Evolutionary conservation across 192 early-diverging fungal species (phyloP).

Genomic region (Rhizophlyctis rosea): DNA sequence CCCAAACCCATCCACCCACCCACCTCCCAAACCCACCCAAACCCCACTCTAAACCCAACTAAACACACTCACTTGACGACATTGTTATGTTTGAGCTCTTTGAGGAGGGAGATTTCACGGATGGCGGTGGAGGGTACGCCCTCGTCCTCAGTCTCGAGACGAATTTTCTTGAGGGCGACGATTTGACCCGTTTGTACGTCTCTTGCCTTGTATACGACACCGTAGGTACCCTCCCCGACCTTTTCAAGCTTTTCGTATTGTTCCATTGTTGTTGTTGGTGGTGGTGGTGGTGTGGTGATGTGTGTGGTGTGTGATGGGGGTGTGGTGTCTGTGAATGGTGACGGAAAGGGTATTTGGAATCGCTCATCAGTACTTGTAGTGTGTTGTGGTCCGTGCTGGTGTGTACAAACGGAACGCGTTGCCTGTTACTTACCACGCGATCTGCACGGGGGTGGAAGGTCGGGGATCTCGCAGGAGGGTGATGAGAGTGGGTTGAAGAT

Average conservation of each 20-base stretch:
- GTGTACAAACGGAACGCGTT: too few species aligned
- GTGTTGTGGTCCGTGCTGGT: too few species aligned
- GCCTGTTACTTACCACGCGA: too few species aligned
- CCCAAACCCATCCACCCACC: background rate
- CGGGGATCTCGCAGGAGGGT: too few species aligned
- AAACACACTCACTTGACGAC: constrained; percentile 56
- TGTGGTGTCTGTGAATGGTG: too few species aligned
- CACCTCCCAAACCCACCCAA: too few species aligned
- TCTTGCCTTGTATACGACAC: constrained; percentile 77
- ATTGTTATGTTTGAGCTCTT: constrained; percentile 91
- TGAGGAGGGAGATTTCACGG: constrained; percentile 96
- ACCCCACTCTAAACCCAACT: background rate
- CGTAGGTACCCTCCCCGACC: constrained; percentile 97
- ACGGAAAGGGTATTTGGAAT: too few species aligned
- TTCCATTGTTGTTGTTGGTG: constrained; percentile 14
- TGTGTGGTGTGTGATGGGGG: too few species aligned
- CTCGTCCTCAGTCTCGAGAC: constrained; percentile 71
- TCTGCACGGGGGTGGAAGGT: too few species aligned
- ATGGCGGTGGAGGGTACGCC: constrained; percentile 97
- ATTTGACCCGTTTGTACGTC: constrained; percentile 73
- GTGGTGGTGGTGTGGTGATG: too few species aligned
- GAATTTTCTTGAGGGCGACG: constrained; percentile 96
- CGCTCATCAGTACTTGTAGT: too few species aligned
- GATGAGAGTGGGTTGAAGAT: too few species aligned
- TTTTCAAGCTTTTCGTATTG: constrained; percentile 70